Percentiles rank a stretch among this genome's conserved stretches.
These are phyloP conservation scores for Penicillium vulpinum DNA, from an alignment of 2,329 filamentous ascomycete species.

Conservation along the genomic window DNA sequence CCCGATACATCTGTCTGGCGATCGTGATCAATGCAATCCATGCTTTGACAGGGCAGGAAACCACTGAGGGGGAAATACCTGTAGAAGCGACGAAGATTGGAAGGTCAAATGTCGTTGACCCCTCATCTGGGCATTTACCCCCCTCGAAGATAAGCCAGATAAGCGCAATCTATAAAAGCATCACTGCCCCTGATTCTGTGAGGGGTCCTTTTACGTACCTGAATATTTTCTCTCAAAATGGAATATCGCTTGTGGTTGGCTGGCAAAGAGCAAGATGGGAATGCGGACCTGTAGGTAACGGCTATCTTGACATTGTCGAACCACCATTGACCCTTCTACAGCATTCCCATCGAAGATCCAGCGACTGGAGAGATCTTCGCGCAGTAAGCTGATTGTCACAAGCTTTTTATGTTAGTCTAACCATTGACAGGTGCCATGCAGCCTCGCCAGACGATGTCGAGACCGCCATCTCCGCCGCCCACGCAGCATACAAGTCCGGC, in stretches of 20 bases:
- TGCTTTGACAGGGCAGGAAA: not conserved
- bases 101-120: not conserved
- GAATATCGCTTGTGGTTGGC: slow-evolving; percentile 20
- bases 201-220: not conserved
- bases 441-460: slow-evolving; percentile 19
- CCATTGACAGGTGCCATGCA: slow-evolving; percentile 15
- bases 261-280: slow-evolving; percentile 15
- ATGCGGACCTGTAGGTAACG: slow-evolving; percentile 10
- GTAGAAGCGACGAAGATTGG: not conserved
- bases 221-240: not conserved
- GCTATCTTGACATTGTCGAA: no score
- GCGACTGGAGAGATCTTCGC: slow-evolving; percentile 22
- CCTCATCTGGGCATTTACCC: not conserved
- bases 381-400: slow-evolving; percentile 3
- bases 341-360: slow-evolving; percentile 22
- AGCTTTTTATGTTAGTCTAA: not conserved
- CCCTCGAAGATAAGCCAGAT: slow-evolving; percentile 2
- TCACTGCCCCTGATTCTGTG: not conserved
- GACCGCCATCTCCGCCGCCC: slow-evolving; percentile 10
- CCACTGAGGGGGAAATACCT: not conserved
- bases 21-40: no score
- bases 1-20: not conserved
- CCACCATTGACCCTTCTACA: not conserved
- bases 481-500: slow-evolving; percentile 17
- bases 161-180: not conserved